Base-by-base conservation (phyloP, 768 basidiomycete species). In the Gymnopilus dilepis region DNA sequence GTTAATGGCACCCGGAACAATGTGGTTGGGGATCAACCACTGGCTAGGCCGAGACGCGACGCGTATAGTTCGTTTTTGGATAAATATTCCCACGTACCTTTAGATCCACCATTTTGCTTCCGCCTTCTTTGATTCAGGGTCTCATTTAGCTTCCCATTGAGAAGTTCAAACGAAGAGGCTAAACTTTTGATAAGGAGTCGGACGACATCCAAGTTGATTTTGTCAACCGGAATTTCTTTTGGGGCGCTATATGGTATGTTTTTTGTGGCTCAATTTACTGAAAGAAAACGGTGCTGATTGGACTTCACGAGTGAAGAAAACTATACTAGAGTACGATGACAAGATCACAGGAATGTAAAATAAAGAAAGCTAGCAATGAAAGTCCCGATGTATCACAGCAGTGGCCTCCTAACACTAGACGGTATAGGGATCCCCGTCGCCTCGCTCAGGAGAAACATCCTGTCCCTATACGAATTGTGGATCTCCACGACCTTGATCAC, bases 21-120 rank as follows among this genome's bases (percentile, higher is more conserved):
- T 56, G 61, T 31, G 59, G 58, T 60, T 50, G 26, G 41, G 56
- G 58, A 31, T 52, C 59, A 62, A 65, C 62, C 37, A 56, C 38
- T 31, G 34, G 47, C 50, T 42, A 40, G 31, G 48, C 31, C 47
- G 47, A 58, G 48, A 67, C 65, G 65, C 65, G 65, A 62, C 65
- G 63, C 62, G 62, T 62, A 57, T 4, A 40, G 53, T 56, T 58
- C 65, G 52, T 42, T 64, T 64, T 60, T 24, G 59, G 57, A 4
- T 13, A 11, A 21, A 9, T 5, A 12, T 64, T 67, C 63, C 41
- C 65, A 67, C 65, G 53, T 3, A 31, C 52, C 33, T 2, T n/a
- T 50, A 58, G 57, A 28, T 41, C 34, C 52, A 17, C 12, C 52
- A 21, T 21, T 38, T 24, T 54, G 52, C 11, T 37, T 40, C 52